Conservation (phyloP, 2,329 filamentous ascomycete species). For the Sarocladium brachiariae region DNA sequence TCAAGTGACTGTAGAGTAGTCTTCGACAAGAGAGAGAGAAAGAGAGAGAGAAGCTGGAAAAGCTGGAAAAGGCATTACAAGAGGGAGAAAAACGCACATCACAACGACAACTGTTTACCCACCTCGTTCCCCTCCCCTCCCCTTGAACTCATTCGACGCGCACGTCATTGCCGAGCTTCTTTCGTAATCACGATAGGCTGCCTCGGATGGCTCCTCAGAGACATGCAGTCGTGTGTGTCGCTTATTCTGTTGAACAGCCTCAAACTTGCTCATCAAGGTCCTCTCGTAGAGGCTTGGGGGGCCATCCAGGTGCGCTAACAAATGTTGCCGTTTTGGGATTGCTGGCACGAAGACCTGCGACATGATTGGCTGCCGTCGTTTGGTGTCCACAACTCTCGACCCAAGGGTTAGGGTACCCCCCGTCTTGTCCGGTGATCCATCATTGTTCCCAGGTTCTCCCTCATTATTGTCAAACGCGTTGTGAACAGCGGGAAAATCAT, state of each 20-base stretch:
- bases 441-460: no score
- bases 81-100: neutral
- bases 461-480: no score
- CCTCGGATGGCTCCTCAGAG: no score
- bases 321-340: slow-evolving; percentile 7
- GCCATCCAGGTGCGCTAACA: slow-evolving; percentile 9
- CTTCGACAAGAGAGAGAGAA: neutral
- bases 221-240: neutral
- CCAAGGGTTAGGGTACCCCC: no score
- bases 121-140: neutral
- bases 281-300: neutral
- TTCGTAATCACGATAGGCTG: neutral
- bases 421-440: no score
- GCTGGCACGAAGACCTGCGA: no score
- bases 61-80: neutral
- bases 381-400: no score
- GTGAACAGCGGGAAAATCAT: no score
- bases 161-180: neutral
- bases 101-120: no score
- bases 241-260: slow-evolving; percentile 9
- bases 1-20: no score
- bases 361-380: slow-evolving; percentile 1
- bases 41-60: neutral
- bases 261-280: slow-evolving; percentile 19
- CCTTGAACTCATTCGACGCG: neutral